Conservation (phyloP, 2,329 filamentous ascomycete genomes). For the Cordyceps fumosorosea region DNA sequence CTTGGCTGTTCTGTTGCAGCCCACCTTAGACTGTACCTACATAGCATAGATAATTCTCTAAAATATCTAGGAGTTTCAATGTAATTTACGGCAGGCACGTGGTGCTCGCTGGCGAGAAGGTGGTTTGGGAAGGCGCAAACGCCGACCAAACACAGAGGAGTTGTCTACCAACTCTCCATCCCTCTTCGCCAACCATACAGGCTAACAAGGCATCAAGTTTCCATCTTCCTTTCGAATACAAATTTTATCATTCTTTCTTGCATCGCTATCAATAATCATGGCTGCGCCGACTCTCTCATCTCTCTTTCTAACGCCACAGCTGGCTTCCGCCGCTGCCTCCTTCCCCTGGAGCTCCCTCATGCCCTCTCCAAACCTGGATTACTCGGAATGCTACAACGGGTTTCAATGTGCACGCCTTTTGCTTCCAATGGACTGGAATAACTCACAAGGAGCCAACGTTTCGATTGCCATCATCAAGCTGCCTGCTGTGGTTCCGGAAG, state of each 20-base stretch:
- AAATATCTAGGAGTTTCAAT: too few relatives aligned
- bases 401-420: constrained; percentile 35
- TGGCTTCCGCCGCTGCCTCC: not conserved
- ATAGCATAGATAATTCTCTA: too few relatives aligned
- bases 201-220: not conserved
- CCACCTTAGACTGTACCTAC: too few relatives aligned
- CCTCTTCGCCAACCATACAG: not conserved
- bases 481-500: constrained; percentile 31
- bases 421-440: constrained; percentile 38
- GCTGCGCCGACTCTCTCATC: not conserved
- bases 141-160: too few relatives aligned
- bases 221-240: not conserved
- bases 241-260: not conserved
- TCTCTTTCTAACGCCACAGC: not conserved
- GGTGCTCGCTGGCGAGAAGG: too few relatives aligned
- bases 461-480: constrained; percentile 36
- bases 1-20: too few relatives aligned
- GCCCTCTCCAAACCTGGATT: constrained; percentile 29
- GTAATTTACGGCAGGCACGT: too few relatives aligned
- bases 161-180: too few relatives aligned
- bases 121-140: too few relatives aligned
- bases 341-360: constrained; percentile 32
- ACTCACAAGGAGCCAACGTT: constrained; percentile 22
- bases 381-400: constrained; percentile 31
- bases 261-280: not conserved